Evolutionary conservation across 352 stramenopile species (phyloP).

Genomic region (Stramenopiles sp.): DNA sequence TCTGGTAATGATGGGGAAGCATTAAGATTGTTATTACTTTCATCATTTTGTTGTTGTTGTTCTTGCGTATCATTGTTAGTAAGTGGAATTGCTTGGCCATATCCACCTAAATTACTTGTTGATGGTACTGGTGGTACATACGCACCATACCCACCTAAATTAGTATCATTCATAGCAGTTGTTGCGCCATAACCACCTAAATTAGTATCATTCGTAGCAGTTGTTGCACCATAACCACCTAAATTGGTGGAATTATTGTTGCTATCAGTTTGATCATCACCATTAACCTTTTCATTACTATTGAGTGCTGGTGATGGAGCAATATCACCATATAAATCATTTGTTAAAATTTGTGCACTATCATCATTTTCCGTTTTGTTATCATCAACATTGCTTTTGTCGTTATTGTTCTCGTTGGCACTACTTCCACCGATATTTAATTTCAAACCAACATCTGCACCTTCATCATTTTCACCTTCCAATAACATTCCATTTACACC

Average conservation of each 20-base stretch:
- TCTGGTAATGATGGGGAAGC: neutral
- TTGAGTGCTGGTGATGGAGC: neutral
- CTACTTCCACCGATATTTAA: neutral
- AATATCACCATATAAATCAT: neutral
- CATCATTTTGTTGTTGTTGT: neutral
- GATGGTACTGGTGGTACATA: neutral
- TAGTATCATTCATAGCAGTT: neutral
- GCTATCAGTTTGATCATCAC: too few species aligned
- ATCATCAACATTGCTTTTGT: neutral
- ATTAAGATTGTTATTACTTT: too few species aligned
- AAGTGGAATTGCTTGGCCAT: neutral
- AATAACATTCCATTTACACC: neutral
- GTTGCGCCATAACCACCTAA: neutral
- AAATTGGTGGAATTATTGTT: too few species aligned
- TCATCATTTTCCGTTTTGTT: neutral
- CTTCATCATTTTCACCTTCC: neutral
- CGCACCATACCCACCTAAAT: neutral
- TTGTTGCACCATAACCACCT: neutral
- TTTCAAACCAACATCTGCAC: neutral
- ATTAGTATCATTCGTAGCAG: neutral
- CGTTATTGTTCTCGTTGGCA: neutral
- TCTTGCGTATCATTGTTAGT: neutral
- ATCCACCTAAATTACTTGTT: neutral
- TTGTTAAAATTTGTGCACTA: neutral
- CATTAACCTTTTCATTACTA: too few species aligned